Evolutionary conservation across 805 yeast species (phyloP).

Genomic region (Suhomyces pyralidae): DNA sequence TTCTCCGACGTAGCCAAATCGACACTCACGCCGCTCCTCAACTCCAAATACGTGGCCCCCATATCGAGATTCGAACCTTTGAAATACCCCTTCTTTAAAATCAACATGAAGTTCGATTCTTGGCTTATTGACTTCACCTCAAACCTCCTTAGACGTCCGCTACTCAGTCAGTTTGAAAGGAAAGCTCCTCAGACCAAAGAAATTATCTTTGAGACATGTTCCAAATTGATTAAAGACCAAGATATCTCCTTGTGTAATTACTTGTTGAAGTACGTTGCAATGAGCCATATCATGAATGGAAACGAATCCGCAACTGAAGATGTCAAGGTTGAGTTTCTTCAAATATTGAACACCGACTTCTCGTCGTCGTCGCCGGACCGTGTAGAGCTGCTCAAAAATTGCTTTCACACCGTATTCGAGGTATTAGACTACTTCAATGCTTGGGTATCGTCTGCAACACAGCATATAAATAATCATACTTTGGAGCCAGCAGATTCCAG

Average conservation of each 20-base stretch:
- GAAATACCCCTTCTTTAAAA: constrained; percentile 62
- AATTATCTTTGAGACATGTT: constrained; percentile 57
- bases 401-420: constrained; percentile 72
- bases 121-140: constrained; percentile 76
- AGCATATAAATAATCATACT: constrained; percentile 23
- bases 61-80: constrained; percentile 46
- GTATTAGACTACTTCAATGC: constrained; percentile 80
- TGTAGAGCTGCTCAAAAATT: constrained; percentile 55
- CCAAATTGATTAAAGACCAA: constrained; percentile 64
- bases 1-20: constrained; percentile 67
- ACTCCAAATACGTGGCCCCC: constrained; percentile 70
- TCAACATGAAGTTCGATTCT: constrained; percentile 51
- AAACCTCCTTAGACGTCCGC: constrained; percentile 54
- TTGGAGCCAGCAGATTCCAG: constrained; percentile 16
- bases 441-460: constrained; percentile 55
- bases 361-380: constrained; percentile 47
- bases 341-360: constrained; percentile 49
- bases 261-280: constrained; percentile 71
- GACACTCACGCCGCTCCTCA: constrained; percentile 69
- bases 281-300: constrained; percentile 58
- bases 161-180: constrained; percentile 10
- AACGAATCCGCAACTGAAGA: constrained; percentile 36
- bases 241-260: constrained; percentile 68
- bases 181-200: constrained; percentile 15
- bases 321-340: constrained; percentile 56